These are phyloP conservation scores for Fusarium duplospermum DNA, from an alignment of 2,329 filamentous ascomycete genomes.

Conservation along the genomic window DNA sequence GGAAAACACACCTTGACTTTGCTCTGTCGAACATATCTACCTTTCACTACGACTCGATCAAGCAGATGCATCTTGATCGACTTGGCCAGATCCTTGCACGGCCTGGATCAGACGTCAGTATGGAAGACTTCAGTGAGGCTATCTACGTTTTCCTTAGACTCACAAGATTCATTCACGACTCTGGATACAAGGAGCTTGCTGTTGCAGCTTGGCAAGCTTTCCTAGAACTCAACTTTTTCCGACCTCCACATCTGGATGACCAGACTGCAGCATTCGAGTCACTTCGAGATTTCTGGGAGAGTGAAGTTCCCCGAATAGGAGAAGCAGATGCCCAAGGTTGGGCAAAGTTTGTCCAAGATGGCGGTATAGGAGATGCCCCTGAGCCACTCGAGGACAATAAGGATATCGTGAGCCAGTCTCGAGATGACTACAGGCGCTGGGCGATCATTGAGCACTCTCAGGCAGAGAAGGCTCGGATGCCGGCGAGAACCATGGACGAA, in stretches of 20 bases:
- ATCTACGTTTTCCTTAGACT: constrained; percentile 80
- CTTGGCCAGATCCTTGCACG: constrained; percentile 39
- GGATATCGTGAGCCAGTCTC: constrained; percentile 41
- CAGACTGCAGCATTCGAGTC: constrained; percentile 45
- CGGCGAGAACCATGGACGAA: constrained; percentile 81
- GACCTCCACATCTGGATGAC: constrained; percentile 55
- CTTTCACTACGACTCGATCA: constrained; percentile 77
- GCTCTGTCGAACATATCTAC: constrained; percentile 74
- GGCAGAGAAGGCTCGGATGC: constrained; percentile 63
- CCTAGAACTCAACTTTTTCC: constrained; percentile 77
- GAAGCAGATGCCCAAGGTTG: constrained; percentile 79
- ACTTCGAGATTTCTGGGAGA: constrained; percentile 88
- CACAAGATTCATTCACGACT: constrained; percentile 79
- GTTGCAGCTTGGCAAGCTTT: constrained; percentile 85
- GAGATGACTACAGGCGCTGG: constrained; percentile 65
- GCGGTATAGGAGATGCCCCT: constrained; percentile 54
- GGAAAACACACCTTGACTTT: constrained; percentile 79
- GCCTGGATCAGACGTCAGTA: background rate
- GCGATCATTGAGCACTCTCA: constrained; percentile 64
- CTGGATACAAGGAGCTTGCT: constrained; percentile 82
- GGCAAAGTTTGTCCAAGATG: constrained; percentile 61
- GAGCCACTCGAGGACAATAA: constrained; percentile 45
- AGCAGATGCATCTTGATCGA: constrained; percentile 68
- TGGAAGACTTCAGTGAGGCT: constrained; percentile 43
- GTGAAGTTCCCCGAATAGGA: constrained; percentile 81